Evolutionary conservation across 495 filamentous ascomycete genomes (phyloP), one percentile per base, ranked within the genome.

Genomic region (Geoglossum glabrum): DNA sequence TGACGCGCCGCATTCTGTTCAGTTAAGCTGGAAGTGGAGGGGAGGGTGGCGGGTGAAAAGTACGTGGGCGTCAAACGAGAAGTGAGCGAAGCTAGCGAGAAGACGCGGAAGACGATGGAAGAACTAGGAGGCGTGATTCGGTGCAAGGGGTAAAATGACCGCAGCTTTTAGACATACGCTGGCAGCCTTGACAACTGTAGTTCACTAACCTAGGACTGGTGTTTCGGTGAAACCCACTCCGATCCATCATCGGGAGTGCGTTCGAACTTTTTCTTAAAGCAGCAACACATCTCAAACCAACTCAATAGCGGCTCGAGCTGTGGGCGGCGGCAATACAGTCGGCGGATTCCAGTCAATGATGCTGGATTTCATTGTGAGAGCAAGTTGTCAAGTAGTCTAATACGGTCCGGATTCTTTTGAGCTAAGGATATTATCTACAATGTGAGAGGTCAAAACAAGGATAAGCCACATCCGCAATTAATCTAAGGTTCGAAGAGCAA

Each of bases 1-100:
- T 78, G 61, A 82, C 79, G 59, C 77, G 74, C 60, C 82, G 76
- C 82, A 86, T 85, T 21, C 17, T 4, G 40, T 19, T 45, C 5
- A 45, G n/a, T 19, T 45, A 45, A 21, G 40, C n/a, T n/a, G n/a
- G 40, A 3, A 40, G 31, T 34, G 11, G 11, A 11, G 13, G 36
- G 9, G 2, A 40, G 40, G n/a, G n/a, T 45, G 5, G 31, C 4
- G 11, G 31, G 4, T 34, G 31, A 34, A 34, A 11, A 34, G 11
- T 4, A 34, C 4, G 31, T 5, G 11, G 31, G 11, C 4, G 31
- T 5, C 4, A 11, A 34, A 34, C 5, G 40, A 21, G 1, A 5
- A 21, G 40, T 45, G 40, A 21, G 40, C n/a, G n/a, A n/a, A n/a
- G n/a, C n/a, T n/a, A n/a, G n/a, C n/a, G 40, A 21, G 40, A 21